Evolutionary conservation across 305 asterid species (phyloP), one percentile per base, ranked within the genome.

Genomic region (Coffea humblotiana): DNA sequence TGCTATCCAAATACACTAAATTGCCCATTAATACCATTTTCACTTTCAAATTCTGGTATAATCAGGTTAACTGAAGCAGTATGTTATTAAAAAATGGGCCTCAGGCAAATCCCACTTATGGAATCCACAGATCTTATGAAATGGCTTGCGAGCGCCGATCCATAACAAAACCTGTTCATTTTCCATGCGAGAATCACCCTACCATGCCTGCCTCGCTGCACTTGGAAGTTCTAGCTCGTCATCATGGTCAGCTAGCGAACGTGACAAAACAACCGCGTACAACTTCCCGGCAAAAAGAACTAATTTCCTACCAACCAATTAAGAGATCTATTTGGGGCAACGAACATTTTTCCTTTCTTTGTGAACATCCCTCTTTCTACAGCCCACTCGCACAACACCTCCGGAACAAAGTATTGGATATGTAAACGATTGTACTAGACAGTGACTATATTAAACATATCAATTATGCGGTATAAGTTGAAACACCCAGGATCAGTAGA

Each of bases 181-280:
- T 25, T 64, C 37, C 27, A 18, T 52, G 19, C 66, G 66, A 61
- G 27, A 23, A 58, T 27, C 40, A 67, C 18, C 7, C 10, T 27
- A 5, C n/a, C 25, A 76, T 47, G 66, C 51, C 49, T 8, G 32
- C 67, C 16, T 4, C 0, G 61, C 61, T 32, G 21, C 35, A 75
- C 14, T 47, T 47, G 45, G 64, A 69, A 54, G 49, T 19, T 10
- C 37, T 40, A 25, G 74, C 78, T 32, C 71, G 51, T 76, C 51
- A 37, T 49, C 51, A 56, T 11, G 47, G 76, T 52, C 66, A 43
- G 54, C 77, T 60, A 58, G 16, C 51, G 52, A 71, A 61, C 63
- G 78, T 72, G 73, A 82, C 81, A 25, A 63, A 77, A 52, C 47
- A 77, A 56, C 52, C 71, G 52, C 40, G 29, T 72, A 43, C 61